A percentile compares a stretch with the other conserved stretches of the same genome.
phyloP scores from a whole-genome alignment of 352 stramenopile species.

The Pythium oligandrum region DNA sequence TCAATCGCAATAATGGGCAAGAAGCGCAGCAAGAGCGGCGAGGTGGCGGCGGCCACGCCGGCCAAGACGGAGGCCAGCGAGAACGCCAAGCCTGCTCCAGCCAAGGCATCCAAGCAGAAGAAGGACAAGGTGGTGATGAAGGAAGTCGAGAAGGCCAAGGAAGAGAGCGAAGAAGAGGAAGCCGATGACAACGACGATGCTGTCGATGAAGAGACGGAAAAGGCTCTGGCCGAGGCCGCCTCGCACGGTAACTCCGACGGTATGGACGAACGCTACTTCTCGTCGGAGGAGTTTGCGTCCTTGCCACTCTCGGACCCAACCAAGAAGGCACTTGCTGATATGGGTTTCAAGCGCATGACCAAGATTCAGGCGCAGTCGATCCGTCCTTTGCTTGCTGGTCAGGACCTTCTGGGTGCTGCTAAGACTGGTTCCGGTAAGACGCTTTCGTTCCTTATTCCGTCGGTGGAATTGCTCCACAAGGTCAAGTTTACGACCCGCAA shows the following conservation, averaged over 20 bases:
- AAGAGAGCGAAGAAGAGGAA: constrained; percentile 18
- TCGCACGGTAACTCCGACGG: constrained; percentile 17
- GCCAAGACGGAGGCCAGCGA: constrained; percentile 13
- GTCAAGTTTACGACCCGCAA: constrained; percentile 95
- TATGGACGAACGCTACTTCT: constrained; percentile 85
- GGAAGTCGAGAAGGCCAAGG: constrained; percentile 20
- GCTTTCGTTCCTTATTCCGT: constrained; percentile 97
- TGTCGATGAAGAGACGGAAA: constrained; percentile 59
- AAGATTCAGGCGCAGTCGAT: constrained; percentile 98
- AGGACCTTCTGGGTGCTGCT: constrained; percentile 96
- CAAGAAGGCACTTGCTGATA: constrained; percentile 80
- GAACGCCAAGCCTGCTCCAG: constrained; percentile 15
- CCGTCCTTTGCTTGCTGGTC: constrained; percentile 91
- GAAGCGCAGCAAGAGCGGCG: constrained; percentile 13
- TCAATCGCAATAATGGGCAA: constrained; percentile 18
- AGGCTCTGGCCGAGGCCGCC: constrained; percentile 42
- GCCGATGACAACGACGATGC: constrained; percentile 22
- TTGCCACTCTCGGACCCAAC: constrained; percentile 92
- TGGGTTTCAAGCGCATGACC: constrained; percentile 95
- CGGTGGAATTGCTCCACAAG: constrained; percentile 95
- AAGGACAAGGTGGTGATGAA: constrained; percentile 33
- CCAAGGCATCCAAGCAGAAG: constrained; percentile 8
- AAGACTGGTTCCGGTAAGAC: constrained; percentile 99
- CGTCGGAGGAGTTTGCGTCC: constrained; percentile 82
- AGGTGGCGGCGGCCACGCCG: constrained; percentile 3